phyloP scores from a whole-genome alignment of 805 yeast genomes.

The Peterozyma xylosa region DNA sequence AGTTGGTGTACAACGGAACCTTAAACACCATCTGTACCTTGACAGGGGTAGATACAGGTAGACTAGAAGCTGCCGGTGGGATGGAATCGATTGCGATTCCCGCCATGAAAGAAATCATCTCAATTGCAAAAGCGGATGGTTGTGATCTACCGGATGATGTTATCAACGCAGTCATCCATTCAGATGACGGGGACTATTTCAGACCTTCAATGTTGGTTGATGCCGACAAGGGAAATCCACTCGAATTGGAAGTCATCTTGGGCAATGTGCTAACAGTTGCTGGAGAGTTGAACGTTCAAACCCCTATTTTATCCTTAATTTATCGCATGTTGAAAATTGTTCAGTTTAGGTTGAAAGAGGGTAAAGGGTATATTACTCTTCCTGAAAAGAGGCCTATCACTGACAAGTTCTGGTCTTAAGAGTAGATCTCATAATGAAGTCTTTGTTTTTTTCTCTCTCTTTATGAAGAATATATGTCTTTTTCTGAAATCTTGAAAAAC shows the following conservation, averaged over 20 bases:
- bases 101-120: conserved; percentile 60
- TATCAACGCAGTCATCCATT: conserved; percentile 42
- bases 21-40: conserved; percentile 57
- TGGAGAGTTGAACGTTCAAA: conserved; percentile 32
- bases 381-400: conserved; percentile 34
- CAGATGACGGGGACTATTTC: conserved; percentile 53
- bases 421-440: too few relatives aligned
- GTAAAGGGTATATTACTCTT: conserved; percentile 33
- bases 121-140: conserved; percentile 66
- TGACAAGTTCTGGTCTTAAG: conserved; percentile 4
- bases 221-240: conserved; percentile 52
- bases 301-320: conserved; percentile 54
- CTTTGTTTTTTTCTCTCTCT: not conserved
- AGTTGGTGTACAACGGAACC: conserved; percentile 63
- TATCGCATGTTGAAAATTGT: conserved; percentile 53
- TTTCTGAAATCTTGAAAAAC: not conserved
- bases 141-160: conserved; percentile 41
- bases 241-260: conserved; percentile 65
- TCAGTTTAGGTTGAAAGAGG: conserved; percentile 58
- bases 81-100: conserved; percentile 36
- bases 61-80: conserved; percentile 36
- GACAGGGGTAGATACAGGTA: conserved; percentile 52
- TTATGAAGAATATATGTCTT: not conserved
- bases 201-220: conserved; percentile 74
- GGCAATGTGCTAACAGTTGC: conserved; percentile 58